Base-by-base conservation (phyloP, 768 basidiomycete genomes). In the Psilocybe sp. region DNA sequence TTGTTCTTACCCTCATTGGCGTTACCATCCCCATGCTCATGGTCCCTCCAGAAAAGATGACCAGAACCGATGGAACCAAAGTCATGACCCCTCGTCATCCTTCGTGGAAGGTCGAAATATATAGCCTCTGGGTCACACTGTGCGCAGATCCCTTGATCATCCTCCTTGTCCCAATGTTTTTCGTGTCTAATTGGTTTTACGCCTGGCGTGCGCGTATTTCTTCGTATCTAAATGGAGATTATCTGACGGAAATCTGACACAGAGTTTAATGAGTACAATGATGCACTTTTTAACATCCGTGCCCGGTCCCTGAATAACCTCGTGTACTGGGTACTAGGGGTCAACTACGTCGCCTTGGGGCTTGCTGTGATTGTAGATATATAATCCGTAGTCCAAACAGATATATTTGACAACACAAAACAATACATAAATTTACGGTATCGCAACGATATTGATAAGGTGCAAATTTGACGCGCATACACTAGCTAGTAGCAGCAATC, bases 241-340 rank as follows among this genome's bases (percentile, higher is more conserved):
- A 32, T 20, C 35, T 28, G 3, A 28, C 23, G 44, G 28, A 34
- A 42, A 19, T 1, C 36, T 18, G 39, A 7, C 32, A 82, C 18
- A 89, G 85, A 91, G 66, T 86, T 87, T 68, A 90, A 87, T 53
- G 87, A 82, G 43, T 92, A 76, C 66, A 93, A 92, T 58, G 81
- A 74, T 14, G 85, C 82, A 1, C 64, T 91, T 7, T 92, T 91
- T 74, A 84, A 87, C 59, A 89, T 90, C 62, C 84, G 87, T 36
- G 80, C 85, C 1, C 83, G 90, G 32, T 76, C 85, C 13, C 69
- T 92, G 53, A 92, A 92, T 63, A 85, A 84, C 54, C 69, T 92
- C 34, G 71, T 89, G 13, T 93, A 92, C 67, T 92, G 89, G 89
- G n/a, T n/a, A n/a, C n/a, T n/a, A n/a, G n/a, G n/a, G n/a, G n/a